A percentile compares a stretch with the other conserved stretches of the same genome.
These are phyloP conservation scores for Asparagopsis taxiformis DNA, from an alignment of 31 red algal species.

Conservation along the genomic window DNA sequence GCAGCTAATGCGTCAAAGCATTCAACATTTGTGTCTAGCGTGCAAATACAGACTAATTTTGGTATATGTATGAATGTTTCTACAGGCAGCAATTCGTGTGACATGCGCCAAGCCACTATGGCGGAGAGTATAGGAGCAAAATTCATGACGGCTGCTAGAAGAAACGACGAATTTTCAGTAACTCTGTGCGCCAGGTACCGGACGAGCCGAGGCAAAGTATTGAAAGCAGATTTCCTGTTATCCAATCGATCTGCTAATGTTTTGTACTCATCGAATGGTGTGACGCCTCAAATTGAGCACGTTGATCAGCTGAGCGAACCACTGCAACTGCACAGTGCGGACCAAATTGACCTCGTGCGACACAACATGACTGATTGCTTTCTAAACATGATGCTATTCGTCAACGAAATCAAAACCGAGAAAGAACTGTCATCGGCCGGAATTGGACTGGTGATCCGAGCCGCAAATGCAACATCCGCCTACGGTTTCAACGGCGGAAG, in stretches of 20 bases:
- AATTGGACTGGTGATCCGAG: not conserved
- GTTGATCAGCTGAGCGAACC: not conserved
- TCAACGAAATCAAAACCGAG: not conserved
- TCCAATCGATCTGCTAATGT: not conserved
- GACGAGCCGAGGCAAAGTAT: not conserved
- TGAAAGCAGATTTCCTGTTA: not conserved
- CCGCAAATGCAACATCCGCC: not conserved
- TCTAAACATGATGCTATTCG: not conserved
- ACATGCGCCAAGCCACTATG: not conserved
- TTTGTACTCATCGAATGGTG: not conserved
- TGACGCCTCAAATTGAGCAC: not conserved
- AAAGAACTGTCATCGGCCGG: not conserved
- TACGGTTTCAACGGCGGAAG: not conserved
- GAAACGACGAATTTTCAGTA: not conserved
- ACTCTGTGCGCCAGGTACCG: not conserved
- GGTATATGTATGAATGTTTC: not conserved
- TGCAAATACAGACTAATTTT: not conserved
- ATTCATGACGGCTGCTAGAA: not conserved
- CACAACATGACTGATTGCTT: not conserved
- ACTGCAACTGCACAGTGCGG: not conserved
- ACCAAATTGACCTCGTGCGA: not conserved
- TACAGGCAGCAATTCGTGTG: not conserved
- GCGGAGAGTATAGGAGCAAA: not conserved
- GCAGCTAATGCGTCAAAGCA: not conserved
- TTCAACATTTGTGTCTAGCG: not conserved